phyloP scores from a whole-genome alignment of 2,329 filamentous ascomycete species.

The Stachybotrys chlorohalonatus region DNA sequence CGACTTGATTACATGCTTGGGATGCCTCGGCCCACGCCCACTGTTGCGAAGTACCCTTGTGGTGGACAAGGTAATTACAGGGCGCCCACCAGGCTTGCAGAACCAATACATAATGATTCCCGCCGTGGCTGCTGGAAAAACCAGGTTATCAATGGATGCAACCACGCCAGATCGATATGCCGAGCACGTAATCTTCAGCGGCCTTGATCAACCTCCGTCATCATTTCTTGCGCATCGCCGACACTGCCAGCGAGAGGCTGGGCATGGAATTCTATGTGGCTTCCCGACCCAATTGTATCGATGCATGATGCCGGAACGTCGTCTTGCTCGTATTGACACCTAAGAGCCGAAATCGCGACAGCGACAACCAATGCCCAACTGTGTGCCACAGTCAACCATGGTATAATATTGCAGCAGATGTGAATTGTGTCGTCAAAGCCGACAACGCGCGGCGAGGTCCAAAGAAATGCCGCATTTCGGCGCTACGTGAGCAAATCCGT shows the following conservation, averaged over 20 bases:
- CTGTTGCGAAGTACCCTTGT: not conserved
- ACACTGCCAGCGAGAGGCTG: not conserved
- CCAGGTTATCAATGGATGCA: not conserved
- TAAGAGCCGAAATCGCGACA: not conserved
- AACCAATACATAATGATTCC: not conserved
- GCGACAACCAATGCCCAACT: not conserved
- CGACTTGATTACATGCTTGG: not conserved
- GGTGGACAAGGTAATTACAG: not conserved
- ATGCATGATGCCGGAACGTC: not conserved
- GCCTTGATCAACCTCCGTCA: not conserved
- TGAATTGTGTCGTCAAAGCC: not conserved
- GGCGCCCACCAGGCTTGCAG: not conserved
- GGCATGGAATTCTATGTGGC: not conserved
- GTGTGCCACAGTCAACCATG: too few species aligned
- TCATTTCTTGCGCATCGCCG: not conserved
- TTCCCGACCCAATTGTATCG: not conserved
- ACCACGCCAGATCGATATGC: not conserved
- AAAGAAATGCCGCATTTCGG: not conserved
- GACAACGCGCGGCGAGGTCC: not conserved
- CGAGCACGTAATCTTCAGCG: not conserved
- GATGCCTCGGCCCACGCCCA: not conserved
- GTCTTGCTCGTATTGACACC: not conserved
- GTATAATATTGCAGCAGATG: not conserved
- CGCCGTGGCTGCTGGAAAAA: not conserved
- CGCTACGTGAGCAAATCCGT: not conserved